phyloP scores from a whole-genome alignment of 2,329 filamentous ascomycete genomes.

The Ceratocystis lukuohia region DNA sequence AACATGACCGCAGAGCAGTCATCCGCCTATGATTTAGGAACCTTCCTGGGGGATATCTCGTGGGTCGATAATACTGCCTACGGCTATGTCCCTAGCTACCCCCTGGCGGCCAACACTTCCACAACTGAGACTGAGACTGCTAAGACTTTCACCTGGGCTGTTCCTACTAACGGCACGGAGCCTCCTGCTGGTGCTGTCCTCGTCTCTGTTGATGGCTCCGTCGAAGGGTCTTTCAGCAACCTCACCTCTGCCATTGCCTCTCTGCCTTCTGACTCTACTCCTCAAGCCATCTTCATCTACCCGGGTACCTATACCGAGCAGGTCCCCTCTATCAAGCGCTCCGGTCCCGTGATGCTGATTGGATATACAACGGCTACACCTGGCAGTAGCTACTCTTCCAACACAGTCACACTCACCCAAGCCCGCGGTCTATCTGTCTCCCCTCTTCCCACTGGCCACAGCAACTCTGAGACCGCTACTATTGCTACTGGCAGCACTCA shows the following conservation, averaged over 20 bases:
- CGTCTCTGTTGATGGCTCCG: slow-evolving; percentile 27
- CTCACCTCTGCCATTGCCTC: slow-evolving; percentile 24
- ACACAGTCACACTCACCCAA: slow-evolving; percentile 41
- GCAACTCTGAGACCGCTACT: slow-evolving; percentile 40
- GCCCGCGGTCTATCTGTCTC: slow-evolving; percentile 22
- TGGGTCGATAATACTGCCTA: slow-evolving; percentile 33
- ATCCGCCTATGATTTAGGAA: slow-evolving; percentile 25
- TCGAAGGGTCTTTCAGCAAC: slow-evolving; percentile 24
- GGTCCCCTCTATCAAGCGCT: slow-evolving; percentile 38
- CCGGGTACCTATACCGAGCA: slow-evolving; percentile 46
- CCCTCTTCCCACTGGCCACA: slow-evolving; percentile 26
- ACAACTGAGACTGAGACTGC: not conserved
- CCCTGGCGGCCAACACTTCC: slow-evolving; percentile 21
- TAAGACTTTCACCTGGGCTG: not conserved
- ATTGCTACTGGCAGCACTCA: slow-evolving; percentile 34
- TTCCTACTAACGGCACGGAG: slow-evolving; percentile 30
- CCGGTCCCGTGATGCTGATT: slow-evolving; percentile 41
- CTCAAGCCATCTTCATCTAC: slow-evolving; percentile 29
- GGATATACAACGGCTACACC: slow-evolving; percentile 42
- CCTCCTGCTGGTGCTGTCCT: slow-evolving; percentile 31
- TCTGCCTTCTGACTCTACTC: slow-evolving; percentile 21
- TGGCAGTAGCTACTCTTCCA: slow-evolving; percentile 35
- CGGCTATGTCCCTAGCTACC: slow-evolving; percentile 28
- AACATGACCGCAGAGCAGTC: slow-evolving; percentile 23
- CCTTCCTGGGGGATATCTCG: slow-evolving; percentile 30